A percentile compares a stretch with the other conserved stretches of the same genome.
Conservation (phyloP, 495 filamentous ascomycete genomes). For the Aspergillus mulundensis region DNA sequence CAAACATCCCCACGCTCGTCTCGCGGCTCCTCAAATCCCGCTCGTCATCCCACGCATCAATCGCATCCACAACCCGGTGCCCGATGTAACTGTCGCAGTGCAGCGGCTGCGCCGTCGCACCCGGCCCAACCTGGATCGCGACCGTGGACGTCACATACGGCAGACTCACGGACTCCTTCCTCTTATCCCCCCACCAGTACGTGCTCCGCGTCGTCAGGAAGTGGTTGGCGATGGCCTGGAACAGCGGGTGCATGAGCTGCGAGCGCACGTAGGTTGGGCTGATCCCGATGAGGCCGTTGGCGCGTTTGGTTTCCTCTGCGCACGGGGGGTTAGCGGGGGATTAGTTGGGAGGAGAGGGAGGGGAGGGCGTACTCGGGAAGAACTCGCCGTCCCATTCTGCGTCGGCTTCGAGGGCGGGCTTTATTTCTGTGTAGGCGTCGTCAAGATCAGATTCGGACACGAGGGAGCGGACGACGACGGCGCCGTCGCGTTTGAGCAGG, state of each 20-base stretch:
- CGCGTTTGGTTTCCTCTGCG: slow-evolving; percentile 2
- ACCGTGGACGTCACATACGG: slow-evolving; percentile 27
- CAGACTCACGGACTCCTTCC: slow-evolving; percentile 18
- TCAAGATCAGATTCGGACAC: neutral
- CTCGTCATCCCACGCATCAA: slow-evolving; percentile 10
- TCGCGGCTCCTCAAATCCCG: slow-evolving; percentile 23
- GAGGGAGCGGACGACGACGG: neutral
- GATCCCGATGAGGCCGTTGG: slow-evolving; percentile 17
- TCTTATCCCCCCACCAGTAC: slow-evolving; percentile 22
- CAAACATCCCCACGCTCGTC: slow-evolving; percentile 26
- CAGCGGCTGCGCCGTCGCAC: slow-evolving; percentile 27
- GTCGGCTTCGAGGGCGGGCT: neutral
- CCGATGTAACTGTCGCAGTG: slow-evolving; percentile 32
- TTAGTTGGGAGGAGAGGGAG: neutral
- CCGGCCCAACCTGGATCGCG: slow-evolving; percentile 28
- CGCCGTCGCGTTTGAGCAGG: neutral
- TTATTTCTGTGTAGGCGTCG: neutral
- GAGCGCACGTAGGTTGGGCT: slow-evolving; percentile 23
- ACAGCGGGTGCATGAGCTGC: slow-evolving; percentile 25
- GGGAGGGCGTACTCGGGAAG: neutral
- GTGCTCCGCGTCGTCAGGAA: slow-evolving; percentile 23
- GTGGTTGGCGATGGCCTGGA: slow-evolving; percentile 18
- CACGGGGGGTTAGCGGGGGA: neutral
- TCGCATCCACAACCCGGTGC: slow-evolving; percentile 15
- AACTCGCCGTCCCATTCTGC: slow-evolving; percentile 1